Base-by-base conservation (phyloP, 169 alveolate genomes). In the Eimeria brunetti region DNA sequence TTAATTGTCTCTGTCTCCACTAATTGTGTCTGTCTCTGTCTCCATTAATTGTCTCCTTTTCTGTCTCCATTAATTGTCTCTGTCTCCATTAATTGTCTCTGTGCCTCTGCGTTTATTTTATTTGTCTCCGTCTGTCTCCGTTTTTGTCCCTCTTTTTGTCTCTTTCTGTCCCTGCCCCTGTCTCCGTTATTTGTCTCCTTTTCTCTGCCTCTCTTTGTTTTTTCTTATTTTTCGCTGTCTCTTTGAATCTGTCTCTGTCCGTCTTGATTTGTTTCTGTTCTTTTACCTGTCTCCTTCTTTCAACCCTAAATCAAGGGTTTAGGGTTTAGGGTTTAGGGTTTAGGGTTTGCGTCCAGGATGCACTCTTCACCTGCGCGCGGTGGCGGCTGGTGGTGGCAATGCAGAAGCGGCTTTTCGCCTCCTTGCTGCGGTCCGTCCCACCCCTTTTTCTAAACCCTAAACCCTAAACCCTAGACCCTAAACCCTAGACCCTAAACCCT, bases 381-480 rank as follows among this genome's bases (percentile, higher is more conserved):
- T 80, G 89, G 89, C 89, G 69, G 8, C 49, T 80, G 71, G 89
- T 80, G 89, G 89, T 80, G 89, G 89, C 64, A 18, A 80, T 80
- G 89, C 89, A 80, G 69, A 80, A 80, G 69, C 89, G 89, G 89
- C 69, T 80, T 9, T 80, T 80, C 49, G 89, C 89, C 24, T 46
- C 89, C 49, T 44, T 80, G 46, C 89, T 80, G 89, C 33, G 89
- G 89, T 80, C 11, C 14, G 89, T n/a, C 86, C 24, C 67, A 14
- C 27, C 67, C 18, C 12, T 58, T 6, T 27, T 16, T 27, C n/a
- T n/a, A n/a, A n/a, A n/a, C n/a, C n/a, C n/a, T n/a, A n/a, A n/a
- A n/a, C n/a, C n/a, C n/a, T n/a, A n/a, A n/a, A n/a, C n/a, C n/a
- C n/a, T n/a, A n/a, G n/a, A n/a, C n/a, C n/a, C n/a, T n/a, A n/a